Base-by-base conservation (phyloP, 2,329 filamentous ascomycete species). In the Ceratocystis eucalypticola region DNA sequence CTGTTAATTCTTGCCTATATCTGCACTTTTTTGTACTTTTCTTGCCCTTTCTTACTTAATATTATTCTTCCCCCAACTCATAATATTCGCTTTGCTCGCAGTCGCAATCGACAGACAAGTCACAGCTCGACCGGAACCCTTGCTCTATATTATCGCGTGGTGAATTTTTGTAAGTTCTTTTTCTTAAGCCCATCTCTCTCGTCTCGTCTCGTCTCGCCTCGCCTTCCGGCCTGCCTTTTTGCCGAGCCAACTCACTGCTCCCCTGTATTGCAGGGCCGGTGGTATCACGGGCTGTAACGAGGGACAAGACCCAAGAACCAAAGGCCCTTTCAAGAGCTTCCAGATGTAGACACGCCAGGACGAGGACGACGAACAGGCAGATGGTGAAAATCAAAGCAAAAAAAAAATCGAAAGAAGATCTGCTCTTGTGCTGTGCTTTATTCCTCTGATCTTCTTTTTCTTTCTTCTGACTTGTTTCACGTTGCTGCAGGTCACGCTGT, bases 381-480 rank as follows among this genome's bases (percentile, higher is more conserved):
- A 30, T 22, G 50, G 22, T 10, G 10, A 55, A 22, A 55, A 28
- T 10, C 1, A 55, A 55, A 25, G 12, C 4, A 30, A 55, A 10
- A 55, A 55, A 55, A 25, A 53, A 53, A 53, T 12, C 4, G 3
- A 6, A 25, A 25, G 20, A 55, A 55, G 50, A 55, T 53, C 48
- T 53, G n/a, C 5, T 53, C 12, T 25, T 22, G 48, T 53, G n/a
- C 48, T 53, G n/a, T 7, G 48, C n/a, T 53, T 53, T 25, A 20
- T 7, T 53, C n/a, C 48, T 53, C n/a, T 37, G n/a, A 61, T 28
- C 46, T 45, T 45, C 37, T 46, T 25, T 62, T 46, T 10, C 22
- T 46, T 28, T 62, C 37, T 30, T 62, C 44, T 46, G 37, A 46
- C 61, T 15, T 30, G 44, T 62, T 28, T 62, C 41, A 62, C 22